phyloP scores from a whole-genome alignment of 1,284 basidiomycete genomes.

The Fomitopsis schrenkii region DNA sequence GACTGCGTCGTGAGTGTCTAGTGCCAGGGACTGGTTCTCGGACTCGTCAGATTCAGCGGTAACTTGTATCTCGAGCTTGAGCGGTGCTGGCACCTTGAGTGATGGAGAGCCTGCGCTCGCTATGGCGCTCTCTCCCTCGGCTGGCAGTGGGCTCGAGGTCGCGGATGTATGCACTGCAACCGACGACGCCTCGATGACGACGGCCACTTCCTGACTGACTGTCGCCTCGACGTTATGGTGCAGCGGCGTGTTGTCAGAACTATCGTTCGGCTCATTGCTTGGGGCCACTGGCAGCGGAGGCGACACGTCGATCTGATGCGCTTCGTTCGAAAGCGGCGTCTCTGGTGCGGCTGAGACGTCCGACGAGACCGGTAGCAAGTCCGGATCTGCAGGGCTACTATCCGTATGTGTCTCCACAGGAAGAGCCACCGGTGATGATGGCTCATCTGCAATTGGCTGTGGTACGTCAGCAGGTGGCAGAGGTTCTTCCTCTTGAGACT shows the following conservation, averaged over 20 bases:
- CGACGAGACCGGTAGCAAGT: neutral
- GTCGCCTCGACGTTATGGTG: neutral
- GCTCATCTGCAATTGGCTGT: neutral
- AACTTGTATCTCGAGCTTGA: neutral
- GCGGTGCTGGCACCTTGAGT: neutral
- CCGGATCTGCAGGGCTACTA: neutral
- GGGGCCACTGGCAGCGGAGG: neutral
- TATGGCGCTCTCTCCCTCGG: slow-evolving; percentile 8
- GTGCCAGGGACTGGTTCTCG: slow-evolving; percentile 6
- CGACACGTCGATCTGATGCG: neutral
- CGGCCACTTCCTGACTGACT: neutral
- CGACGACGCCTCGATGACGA: slow-evolving; percentile 2
- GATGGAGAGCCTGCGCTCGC: neutral
- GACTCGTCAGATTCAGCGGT: neutral
- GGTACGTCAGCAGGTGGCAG: neutral
- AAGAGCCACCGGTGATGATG: neutral
- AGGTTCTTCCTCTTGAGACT: neutral
- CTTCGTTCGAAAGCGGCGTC: neutral
- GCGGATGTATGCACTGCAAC: slow-evolving; percentile 6
- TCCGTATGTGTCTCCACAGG: neutral
- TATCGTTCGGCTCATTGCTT: neutral
- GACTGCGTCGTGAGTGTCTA: slow-evolving; percentile 15
- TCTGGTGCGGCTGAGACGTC: neutral
- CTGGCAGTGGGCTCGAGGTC: slow-evolving; percentile 10
- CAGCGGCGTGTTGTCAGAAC: neutral